These are phyloP conservation scores for Eimeria zaria DNA, from an alignment of 169 alveolate species.

Conservation along the genomic window DNA sequence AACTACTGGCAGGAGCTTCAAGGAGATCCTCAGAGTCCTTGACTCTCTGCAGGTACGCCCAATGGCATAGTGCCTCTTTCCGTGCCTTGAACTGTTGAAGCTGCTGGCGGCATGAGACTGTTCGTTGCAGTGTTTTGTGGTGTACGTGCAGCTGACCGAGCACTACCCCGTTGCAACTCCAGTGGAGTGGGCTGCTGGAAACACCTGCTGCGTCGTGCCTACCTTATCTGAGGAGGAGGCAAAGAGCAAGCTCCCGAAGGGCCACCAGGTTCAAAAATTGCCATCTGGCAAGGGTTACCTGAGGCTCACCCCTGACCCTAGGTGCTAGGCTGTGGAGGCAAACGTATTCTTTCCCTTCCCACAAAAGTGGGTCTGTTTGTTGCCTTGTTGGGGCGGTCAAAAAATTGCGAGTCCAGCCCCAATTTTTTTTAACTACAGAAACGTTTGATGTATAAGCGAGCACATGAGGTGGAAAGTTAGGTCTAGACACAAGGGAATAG, in stretches of 20 bases:
- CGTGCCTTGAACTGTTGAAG: neutral
- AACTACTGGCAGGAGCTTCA: constrained; percentile 90
- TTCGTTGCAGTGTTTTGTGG: neutral
- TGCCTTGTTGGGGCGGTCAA: neutral
- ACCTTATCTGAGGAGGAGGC: constrained; percentile 84
- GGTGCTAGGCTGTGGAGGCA: neutral
- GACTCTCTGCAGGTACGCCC: constrained; percentile 88
- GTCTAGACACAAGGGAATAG: neutral
- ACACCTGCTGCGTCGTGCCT: constrained; percentile 87
- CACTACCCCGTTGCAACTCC: constrained; percentile 90
- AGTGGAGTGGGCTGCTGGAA: constrained; percentile 87
- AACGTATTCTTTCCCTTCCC: neutral
- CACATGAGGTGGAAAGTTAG: neutral
- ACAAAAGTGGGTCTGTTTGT: neutral
- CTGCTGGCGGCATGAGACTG: neutral
- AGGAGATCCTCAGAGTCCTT: constrained; percentile 90
- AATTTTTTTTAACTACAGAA: neutral
- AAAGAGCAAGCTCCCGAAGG: constrained; percentile 81
- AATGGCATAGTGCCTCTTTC: neutral
- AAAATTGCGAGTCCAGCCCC: neutral
- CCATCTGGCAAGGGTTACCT: constrained; percentile 84
- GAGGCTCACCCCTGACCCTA: constrained; percentile 76
- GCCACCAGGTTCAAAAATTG: constrained; percentile 78
- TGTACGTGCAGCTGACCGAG: constrained; percentile 71
- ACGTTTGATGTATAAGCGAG: neutral